phyloP scores from a whole-genome alignment of 2,329 filamentous ascomycete species.

The Cladophialophora bantiana region DNA sequence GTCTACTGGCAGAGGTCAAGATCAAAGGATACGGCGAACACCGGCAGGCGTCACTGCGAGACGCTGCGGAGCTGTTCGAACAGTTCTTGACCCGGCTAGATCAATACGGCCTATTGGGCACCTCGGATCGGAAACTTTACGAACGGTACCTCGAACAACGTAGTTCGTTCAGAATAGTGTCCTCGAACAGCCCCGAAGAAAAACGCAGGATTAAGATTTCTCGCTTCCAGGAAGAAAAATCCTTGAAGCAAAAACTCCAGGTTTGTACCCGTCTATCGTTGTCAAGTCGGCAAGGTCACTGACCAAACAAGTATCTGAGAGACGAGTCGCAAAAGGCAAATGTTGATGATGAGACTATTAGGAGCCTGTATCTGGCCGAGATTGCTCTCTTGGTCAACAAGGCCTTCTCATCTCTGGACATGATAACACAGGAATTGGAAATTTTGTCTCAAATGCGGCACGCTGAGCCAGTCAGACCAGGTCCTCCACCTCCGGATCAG shows the following conservation, averaged over 20 bases:
- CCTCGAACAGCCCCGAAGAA: conserved; percentile 69
- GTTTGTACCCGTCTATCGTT: conserved; percentile 54
- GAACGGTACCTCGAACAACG: conserved; percentile 76
- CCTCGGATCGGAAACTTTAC: conserved; percentile 71
- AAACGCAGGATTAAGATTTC: conserved; percentile 84
- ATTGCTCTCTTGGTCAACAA: conserved; percentile 76
- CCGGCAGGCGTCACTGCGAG: conserved; percentile 68
- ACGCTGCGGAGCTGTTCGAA: conserved; percentile 76
- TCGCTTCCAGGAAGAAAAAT: conserved; percentile 84
- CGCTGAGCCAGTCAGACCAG: conserved; percentile 50
- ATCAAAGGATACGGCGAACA: conserved; percentile 69
- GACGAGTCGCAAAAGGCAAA: conserved; percentile 34
- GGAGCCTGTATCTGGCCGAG: conserved; percentile 78
- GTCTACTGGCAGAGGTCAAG: conserved; percentile 79
- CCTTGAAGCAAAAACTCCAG: conserved; percentile 82
- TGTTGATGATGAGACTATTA: conserved; percentile 79
- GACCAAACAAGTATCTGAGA: conserved; percentile 30
- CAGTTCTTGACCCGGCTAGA: conserved; percentile 78
- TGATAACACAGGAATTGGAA: conserved; percentile 81
- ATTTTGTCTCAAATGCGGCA: conserved; percentile 78
- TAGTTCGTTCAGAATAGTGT: conserved; percentile 74
- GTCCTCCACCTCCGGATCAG: conserved; percentile 44
- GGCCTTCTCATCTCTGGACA: conserved; percentile 86
- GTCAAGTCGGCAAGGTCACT: conserved; percentile 5
- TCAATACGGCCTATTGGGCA: conserved; percentile 74